Conservation (phyloP, 1,284 basidiomycete genomes). For the Trichosporon faecale region DNA sequence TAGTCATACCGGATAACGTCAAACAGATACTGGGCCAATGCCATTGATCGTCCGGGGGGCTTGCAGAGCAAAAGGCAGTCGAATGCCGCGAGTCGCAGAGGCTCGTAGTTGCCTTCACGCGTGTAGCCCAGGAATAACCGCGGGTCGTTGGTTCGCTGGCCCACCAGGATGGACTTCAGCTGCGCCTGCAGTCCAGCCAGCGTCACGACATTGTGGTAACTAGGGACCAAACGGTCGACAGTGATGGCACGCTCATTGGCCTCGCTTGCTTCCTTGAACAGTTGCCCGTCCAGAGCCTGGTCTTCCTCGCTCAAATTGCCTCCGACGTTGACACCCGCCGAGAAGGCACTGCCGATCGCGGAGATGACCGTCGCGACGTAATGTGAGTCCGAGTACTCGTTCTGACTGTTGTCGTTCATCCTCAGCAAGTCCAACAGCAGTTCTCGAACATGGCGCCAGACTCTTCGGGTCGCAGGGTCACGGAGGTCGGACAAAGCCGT, state of each 20-base stretch:
- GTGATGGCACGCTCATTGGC: slow-evolving; percentile 88
- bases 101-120: slow-evolving; percentile 86
- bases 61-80: slow-evolving; percentile 89
- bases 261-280: slow-evolving; percentile 67
- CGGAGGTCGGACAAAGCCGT: slow-evolving; percentile 40
- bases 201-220: slow-evolving; percentile 89
- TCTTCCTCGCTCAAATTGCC: slow-evolving; percentile 19
- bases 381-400: slow-evolving; percentile 85
- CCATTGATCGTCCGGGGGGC: slow-evolving; percentile 54
- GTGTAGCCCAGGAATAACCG: slow-evolving; percentile 83
- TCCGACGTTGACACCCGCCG: slow-evolving; percentile 30
- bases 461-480: slow-evolving; percentile 34
- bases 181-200: slow-evolving; percentile 85
- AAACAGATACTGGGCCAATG: slow-evolving; percentile 79
- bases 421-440: slow-evolving; percentile 86
- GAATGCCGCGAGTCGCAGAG: slow-evolving; percentile 87
- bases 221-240: slow-evolving; percentile 93
- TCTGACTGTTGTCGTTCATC: slow-evolving; percentile 93
- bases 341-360: slow-evolving; percentile 61
- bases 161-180: slow-evolving; percentile 72
- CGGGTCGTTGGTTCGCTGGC: slow-evolving; percentile 76
- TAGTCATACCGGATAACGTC: slow-evolving; percentile 84
- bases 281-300: slow-evolving; percentile 39
- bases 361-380: slow-evolving; percentile 87
- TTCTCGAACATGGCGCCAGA: slow-evolving; percentile 80